phyloP scores from a whole-genome alignment of 2,329 filamentous ascomycete species.

The Apiospora saccharicola region DNA sequence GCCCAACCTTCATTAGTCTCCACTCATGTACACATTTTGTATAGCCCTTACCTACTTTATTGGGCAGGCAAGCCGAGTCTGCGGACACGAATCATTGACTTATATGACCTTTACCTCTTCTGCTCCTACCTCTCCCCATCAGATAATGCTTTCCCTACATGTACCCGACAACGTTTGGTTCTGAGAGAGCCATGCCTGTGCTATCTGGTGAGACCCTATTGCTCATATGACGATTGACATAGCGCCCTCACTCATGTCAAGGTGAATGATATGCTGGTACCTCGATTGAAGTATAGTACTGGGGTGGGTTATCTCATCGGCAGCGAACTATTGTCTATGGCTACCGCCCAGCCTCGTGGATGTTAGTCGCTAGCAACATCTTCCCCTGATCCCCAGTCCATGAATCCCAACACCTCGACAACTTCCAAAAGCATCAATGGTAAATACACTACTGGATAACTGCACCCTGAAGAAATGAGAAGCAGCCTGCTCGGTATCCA shows the following conservation, averaged over 20 bases:
- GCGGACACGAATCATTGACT: conserved; percentile 19
- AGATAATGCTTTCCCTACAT: neutral
- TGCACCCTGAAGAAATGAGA: neutral
- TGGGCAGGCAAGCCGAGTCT: conserved; percentile 9
- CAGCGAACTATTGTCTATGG: too few relatives aligned
- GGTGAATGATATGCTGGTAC: neutral
- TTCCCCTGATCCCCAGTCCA: neutral
- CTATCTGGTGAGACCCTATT: neutral
- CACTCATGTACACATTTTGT: conserved; percentile 16
- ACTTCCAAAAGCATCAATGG: neutral
- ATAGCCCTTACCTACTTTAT: neutral
- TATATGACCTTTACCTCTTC: neutral
- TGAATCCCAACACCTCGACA: neutral
- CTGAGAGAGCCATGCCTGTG: neutral
- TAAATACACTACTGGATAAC: neutral
- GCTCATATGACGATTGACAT: neutral
- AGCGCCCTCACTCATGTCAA: neutral
- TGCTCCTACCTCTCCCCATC: too few relatives aligned
- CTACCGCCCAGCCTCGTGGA: too few relatives aligned
- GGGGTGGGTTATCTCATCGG: too few relatives aligned
- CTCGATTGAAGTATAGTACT: neutral
- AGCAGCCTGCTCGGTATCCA: too few relatives aligned
- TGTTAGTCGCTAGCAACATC: neutral
- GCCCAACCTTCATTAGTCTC: conserved; percentile 16
- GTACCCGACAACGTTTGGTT: neutral